Conservation (phyloP, 352 stramenopile species). For the Pythium coloratum region DNA sequence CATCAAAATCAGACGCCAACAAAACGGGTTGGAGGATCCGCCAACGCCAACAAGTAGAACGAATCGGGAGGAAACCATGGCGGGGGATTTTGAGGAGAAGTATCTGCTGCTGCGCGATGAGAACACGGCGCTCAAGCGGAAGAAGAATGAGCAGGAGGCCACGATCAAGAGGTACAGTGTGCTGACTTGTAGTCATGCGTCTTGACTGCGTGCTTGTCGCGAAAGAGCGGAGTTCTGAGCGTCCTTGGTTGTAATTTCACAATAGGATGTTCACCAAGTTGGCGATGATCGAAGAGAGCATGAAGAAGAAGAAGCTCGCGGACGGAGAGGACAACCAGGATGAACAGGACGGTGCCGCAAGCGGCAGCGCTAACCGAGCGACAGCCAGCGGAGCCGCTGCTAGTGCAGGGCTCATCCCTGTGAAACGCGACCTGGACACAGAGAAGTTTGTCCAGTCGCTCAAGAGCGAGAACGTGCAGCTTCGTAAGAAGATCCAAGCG, state of each 20-base stretch:
- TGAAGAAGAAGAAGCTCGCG: slow-evolving; percentile 69
- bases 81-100: slow-evolving; percentile 78
- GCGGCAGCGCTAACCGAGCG: neutral
- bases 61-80: slow-evolving; percentile 31
- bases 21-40: neutral
- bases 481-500: slow-evolving; percentile 76
- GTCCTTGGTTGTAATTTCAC: neutral
- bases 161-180: slow-evolving; percentile 77
- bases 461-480: slow-evolving; percentile 66
- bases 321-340: slow-evolving; percentile 36
- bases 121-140: slow-evolving; percentile 86
- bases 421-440: slow-evolving; percentile 67
- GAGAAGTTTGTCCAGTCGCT: slow-evolving; percentile 83
- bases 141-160: slow-evolving; percentile 91
- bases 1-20: neutral
- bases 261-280: slow-evolving; percentile 88
- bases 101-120: slow-evolving; percentile 83
- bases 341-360: slow-evolving; percentile 55
- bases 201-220: neutral
- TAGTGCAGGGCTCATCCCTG: slow-evolving; percentile 16
- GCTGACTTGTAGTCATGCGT: neutral
- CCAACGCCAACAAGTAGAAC: neutral
- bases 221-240: neutral
- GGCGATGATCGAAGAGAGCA: slow-evolving; percentile 83
- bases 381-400: neutral